Conservation (phyloP, 768 basidiomycete genomes). For the Pholiota conissans region DNA sequence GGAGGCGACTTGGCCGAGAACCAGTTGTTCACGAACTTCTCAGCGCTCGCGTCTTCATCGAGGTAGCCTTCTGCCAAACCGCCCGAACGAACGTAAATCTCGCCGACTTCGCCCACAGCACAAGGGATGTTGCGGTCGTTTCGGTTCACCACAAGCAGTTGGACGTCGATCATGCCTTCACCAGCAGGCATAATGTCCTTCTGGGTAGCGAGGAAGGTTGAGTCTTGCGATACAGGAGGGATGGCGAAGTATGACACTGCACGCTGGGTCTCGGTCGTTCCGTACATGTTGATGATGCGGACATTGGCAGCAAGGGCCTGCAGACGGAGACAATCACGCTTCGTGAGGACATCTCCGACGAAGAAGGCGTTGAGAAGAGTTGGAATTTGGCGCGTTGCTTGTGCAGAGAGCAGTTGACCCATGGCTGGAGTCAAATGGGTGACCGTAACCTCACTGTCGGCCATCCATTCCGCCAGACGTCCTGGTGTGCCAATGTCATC, state of each 20-base stretch:
- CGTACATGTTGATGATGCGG: constrained; percentile 98
- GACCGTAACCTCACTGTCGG: constrained; percentile 84
- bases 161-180: constrained; percentile 96
- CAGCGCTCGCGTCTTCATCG: constrained; percentile 75
- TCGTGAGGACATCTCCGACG: constrained; percentile 98
- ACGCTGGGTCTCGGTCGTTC: constrained; percentile 98
- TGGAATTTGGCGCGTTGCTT: constrained; percentile 82
- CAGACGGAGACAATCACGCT: constrained; percentile 93
- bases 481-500: constrained; percentile 98
- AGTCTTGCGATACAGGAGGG: constrained; percentile 78
- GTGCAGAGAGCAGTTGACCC: constrained; percentile 92
- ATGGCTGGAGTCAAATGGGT: constrained; percentile 98
- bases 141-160: constrained; percentile 94
- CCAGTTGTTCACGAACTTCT: constrained; percentile 97
- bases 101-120: constrained; percentile 94
- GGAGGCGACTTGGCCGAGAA: constrained; percentile 53
- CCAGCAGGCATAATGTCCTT: constrained; percentile 99
- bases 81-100: constrained; percentile 97
- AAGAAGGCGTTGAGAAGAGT: constrained; percentile 92
- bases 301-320: constrained; percentile 93
- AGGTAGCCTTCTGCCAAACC: constrained; percentile 95
- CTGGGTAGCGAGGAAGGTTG: constrained; percentile 88
- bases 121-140: constrained; percentile 82
- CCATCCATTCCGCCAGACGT: constrained; percentile 98
- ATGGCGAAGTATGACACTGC: constrained; percentile 97